phyloP scores from a whole-genome alignment of 805 yeast genomes.

The Allodekkera sacchari region DNA sequence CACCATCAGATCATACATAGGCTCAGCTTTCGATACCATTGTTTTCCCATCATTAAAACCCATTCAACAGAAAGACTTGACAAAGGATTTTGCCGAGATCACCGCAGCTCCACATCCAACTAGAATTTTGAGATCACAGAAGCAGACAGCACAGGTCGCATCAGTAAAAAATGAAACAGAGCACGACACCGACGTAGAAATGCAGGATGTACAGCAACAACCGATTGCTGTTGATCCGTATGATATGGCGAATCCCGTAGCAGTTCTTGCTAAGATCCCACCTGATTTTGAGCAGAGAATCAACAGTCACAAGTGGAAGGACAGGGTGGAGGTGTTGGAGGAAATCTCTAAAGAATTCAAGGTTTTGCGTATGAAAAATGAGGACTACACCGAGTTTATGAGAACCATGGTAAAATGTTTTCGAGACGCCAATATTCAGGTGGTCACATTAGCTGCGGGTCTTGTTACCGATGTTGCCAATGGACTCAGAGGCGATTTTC shows the following conservation, averaged over 20 bases:
- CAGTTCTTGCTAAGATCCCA: slow-evolving; percentile 61
- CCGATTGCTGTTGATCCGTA: slow-evolving; percentile 45
- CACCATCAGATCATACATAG: slow-evolving; percentile 68
- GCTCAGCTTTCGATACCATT: slow-evolving; percentile 47
- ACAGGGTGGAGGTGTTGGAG: slow-evolving; percentile 77
- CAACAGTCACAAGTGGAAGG: slow-evolving; percentile 77
- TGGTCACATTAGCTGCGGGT: slow-evolving; percentile 70
- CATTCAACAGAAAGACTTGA: slow-evolving; percentile 81
- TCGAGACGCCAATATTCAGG: slow-evolving; percentile 85
- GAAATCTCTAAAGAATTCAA: slow-evolving; percentile 45
- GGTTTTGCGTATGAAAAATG: slow-evolving; percentile 43
- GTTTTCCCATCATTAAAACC: slow-evolving; percentile 75
- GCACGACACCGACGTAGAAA: slow-evolving; percentile 31
- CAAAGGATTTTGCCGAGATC: slow-evolving; percentile 53
- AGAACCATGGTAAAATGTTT: slow-evolving; percentile 59
- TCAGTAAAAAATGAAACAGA: slow-evolving; percentile 12
- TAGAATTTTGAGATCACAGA: slow-evolving; percentile 42
- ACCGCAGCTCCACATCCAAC: slow-evolving; percentile 37
- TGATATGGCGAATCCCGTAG: slow-evolving; percentile 63
- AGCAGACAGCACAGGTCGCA: slow-evolving; percentile 16
- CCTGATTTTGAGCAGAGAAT: slow-evolving; percentile 46
- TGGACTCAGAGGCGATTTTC: slow-evolving; percentile 55
- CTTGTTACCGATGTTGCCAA: slow-evolving; percentile 52
- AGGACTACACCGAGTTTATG: slow-evolving; percentile 61
- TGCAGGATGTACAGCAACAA: slow-evolving; percentile 19